These are phyloP conservation scores for Pterulicium gracile DNA, from an alignment of 1,284 basidiomycete genomes.

Conservation along the genomic window DNA sequence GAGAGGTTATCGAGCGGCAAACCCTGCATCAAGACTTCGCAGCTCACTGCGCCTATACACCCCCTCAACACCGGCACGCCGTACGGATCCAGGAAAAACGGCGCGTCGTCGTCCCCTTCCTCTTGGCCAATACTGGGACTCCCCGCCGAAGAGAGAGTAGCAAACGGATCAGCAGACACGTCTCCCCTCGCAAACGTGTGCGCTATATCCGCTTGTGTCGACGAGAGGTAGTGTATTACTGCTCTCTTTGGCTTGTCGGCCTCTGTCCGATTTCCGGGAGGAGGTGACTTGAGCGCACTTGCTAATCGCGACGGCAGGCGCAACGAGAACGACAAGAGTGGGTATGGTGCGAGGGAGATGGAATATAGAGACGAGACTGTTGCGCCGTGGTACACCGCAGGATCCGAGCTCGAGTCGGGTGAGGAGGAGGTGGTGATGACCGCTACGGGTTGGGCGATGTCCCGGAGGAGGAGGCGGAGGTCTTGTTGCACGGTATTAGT, in stretches of 20 bases:
- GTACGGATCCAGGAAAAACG: neutral
- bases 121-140: too few species aligned
- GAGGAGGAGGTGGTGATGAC: constrained; percentile 19
- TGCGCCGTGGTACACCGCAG: neutral
- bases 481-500: neutral
- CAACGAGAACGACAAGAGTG: neutral
- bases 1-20: neutral
- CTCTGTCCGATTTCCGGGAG: neutral
- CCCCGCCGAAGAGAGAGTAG: neutral
- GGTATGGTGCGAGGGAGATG: neutral
- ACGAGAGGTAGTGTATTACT: neutral
- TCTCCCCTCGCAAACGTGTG: neutral
- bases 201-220: neutral
- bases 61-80: neutral
- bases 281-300: neutral
- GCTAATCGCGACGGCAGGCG: neutral
- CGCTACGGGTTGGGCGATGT: constrained; percentile 31
- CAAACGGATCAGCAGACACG: neutral
- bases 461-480: constrained; percentile 20
- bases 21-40: neutral
- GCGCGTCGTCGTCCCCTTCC: neutral
- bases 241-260: neutral
- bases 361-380: neutral
- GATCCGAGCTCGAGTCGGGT: neutral
- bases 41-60: neutral